Base-by-base conservation (phyloP, 192 early-diverging fungal genomes). In the Linnemannia exigua region DNA sequence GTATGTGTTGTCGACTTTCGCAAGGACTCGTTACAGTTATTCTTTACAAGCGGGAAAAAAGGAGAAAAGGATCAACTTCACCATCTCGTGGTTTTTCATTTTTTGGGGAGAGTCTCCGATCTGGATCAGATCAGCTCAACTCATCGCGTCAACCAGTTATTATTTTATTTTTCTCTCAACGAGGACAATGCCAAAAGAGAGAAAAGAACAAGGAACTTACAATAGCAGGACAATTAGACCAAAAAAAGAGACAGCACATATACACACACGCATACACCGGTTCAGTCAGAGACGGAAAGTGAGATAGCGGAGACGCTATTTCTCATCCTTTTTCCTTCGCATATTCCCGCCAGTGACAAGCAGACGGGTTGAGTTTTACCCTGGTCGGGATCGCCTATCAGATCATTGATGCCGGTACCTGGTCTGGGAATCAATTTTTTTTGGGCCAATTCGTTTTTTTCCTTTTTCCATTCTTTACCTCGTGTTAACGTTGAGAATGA, bases 81-180 rank as follows among this genome's bases (percentile, higher is more conserved):
- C 20, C 22, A 51, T 68, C 70, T 82, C 52, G 6, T 61, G 63
- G 58, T 36, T 73, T 52, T 46, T n/a, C n/a, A 22, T 70, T 48
- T 28, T 46, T 79, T 37, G 36, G 38, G 22, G 54, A 7, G n/a
- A 33, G 12, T 69, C 28, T 63, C 58, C 38, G 33, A 38, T 69
- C 67, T 41, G 7, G 36, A 69, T 69, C 67, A 41, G 38, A 69
- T 41, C 67, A 38, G 19, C 36, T n/a, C 17, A 69, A 36, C 36
- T 41, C 67, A 19, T 41, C 33, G 36, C 67, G 19, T 41, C 36
- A 19, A n/a, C 58, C 25, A 33, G 31, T 33, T 63, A 63, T 63
- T 44, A 28, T 12, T 25, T 25, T 14, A 3, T 63, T 12, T 63
- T 25, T 3, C 1, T 25, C 22, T 54, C 22, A 54, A 31, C 11